Evolutionary conservation across 2,329 filamentous ascomycete genomes (phyloP), one percentile per base, ranked within the genome.

Genomic region (Tolypocladium tundrense): DNA sequence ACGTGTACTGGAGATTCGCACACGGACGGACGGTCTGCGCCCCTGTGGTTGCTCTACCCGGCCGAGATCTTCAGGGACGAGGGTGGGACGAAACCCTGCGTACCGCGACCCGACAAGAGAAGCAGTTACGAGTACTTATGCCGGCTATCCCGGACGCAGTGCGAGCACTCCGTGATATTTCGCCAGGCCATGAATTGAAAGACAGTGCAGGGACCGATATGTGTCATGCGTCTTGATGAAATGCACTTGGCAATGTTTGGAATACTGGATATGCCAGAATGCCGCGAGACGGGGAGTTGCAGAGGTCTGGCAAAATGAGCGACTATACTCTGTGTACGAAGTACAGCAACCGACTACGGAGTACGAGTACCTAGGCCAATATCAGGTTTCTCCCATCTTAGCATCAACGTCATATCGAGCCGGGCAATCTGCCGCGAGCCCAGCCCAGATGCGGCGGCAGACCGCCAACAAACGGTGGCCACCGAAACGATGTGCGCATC

Each of bases 401-500:
- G 43, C 21, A 48, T 48, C 14, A 27, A 27, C n/a, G 10, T 48
- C 21, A 27, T 24, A 24, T 19, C 16, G 40, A 41, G 40, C n/a
- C 39, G 40, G 40, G 16, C 6, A 42, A n/a, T 21, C 19, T n/a
- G 40, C 9, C 41, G 16, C 40, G 7, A 19, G 24, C 24, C 24
- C 24, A 27, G 40, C 40, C 9, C 35, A 41, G 16, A 41, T 41
- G 41, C 41, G 4, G 27, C 33, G 13, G 9, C 14, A 45, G 21
- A 39, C 42, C 54, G 54, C 33, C 41, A 31, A 48, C 6, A 24
- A 45, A 50, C 24, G 19, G 27, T 19, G 24, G 43, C 39, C 11
- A 19, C 33, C 55, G 55, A 57, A 53, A 57, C 55, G 19, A 37
- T 43, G 40, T 19, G 55, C n/a, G 55, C 55, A 40, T 57, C 55